Base-by-base conservation (phyloP, 768 basidiomycete genomes). In the Exidia glandulosa region DNA sequence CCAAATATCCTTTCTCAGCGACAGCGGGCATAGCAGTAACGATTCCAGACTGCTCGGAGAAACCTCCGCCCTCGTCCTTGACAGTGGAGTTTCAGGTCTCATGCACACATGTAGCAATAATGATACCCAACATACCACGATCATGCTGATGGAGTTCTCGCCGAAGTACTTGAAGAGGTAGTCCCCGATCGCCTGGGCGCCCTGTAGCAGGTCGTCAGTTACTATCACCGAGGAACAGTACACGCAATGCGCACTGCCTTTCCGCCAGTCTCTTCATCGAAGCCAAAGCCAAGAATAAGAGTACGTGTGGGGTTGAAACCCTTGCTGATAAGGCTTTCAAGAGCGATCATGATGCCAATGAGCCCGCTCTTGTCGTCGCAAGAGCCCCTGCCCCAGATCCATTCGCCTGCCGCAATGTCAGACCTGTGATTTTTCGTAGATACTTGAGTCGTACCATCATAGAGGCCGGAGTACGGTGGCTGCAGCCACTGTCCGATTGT, bases 311-410 rank as follows among this genome's bases (percentile, higher is more conserved):
- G 90, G 57, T 78, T 68, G 71, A 84, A 91, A 2, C 78, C 80
- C 13, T 81, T 76, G 19, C 73, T 72, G 7, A 90, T 66, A 25
- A 93, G 74, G 2, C 79, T 79, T 69, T 91, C 88, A 32, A 89
- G 71, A 13, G 87, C 75, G 3, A 75, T 71, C 86, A 86, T 72
- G 66, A 81, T 81, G n/a, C 80, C 80, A 59, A 88, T 82, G 55
- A 88, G 67, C n/a, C 82, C 84, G 55, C 79, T 81, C 74, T 93
- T 93, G 72, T 89, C 87, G 66, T 92, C 89, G 2, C 74, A 75
- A 56, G 80, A 77, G 32, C 90, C 90, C 7, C 90, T 77, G 7
- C 90, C 90, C 88, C 88, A 90, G 16, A 92, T 76, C 61, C 75
- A 79, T 19, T 58, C 79, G 72, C 25, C 79, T 80, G 73, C 57